Evolutionary conservation across 805 yeast species (phyloP), one percentile per base, ranked within the genome.

Genomic region (Wickerhamiella occidentalis): DNA sequence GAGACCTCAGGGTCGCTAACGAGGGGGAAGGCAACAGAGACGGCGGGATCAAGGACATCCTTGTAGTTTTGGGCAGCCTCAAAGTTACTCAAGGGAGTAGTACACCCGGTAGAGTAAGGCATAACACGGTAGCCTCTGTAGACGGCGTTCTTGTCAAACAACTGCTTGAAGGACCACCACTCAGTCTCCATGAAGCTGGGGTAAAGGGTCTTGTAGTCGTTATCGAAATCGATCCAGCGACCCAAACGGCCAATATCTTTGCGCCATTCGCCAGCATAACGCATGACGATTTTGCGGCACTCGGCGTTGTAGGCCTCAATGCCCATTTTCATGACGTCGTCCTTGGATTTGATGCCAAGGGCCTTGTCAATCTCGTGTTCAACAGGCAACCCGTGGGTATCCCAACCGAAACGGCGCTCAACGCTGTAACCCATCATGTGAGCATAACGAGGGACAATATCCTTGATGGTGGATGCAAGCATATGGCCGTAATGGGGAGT

Each of bases 321-420:
- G 60, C 99, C 99, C 80, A 85, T 76, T 49, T 77, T 77, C 82
- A 86, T 78, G 51, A 92, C 99, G 64, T 92, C 99, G 48, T 84
- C 90, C 68, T 88, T 92, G 60, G 95, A 83, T 50, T 82, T 80
- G 68, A 92, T 86, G 35, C 94, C 94, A 58, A 92, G 76, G 64
- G 85, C 83, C 82, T 94, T 92, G 84, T 92, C 99, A 61, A 92
- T 92, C 68, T 90, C 96, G 67, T 92, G 96, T 72, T 92, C 99
- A 51, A 92, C 86, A 45, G 99, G 99, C 56, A 92, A 78, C 51
- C 99, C 99, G 67, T 92, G 99, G 50, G 99, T 92, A 69, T 92
- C 99, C 99, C 99, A 92, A 54, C 99, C 99, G 57, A 92, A 92
- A 61, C 97, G 78, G 71, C 99, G 85, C 69, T 85, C 96, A 40